These are phyloP conservation scores for Simmondsia chinensis DNA, from an alignment of 148 eudicot species.

Conservation along the genomic window DNA sequence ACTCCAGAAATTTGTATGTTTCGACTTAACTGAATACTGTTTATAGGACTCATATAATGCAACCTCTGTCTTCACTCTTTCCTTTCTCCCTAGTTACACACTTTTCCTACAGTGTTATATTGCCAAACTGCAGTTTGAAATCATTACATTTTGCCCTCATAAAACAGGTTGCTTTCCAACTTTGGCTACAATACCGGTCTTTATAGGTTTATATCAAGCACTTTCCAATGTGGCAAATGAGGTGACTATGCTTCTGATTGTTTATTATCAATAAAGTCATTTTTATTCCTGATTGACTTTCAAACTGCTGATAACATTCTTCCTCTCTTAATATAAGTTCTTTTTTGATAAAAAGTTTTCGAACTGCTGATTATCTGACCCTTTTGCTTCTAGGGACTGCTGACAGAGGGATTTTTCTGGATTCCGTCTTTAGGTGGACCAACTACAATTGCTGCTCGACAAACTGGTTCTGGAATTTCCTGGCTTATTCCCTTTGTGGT, in stretches of 20 bases:
- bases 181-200: conserved; percentile 98
- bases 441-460: conserved; percentile 96
- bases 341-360: too few species aligned
- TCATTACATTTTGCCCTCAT: too few species aligned
- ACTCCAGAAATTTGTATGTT: too few species aligned
- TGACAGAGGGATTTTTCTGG: conserved; percentile 99
- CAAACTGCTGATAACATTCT: conserved; percentile 2
- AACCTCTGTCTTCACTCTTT: not conserved
- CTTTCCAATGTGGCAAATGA: conserved; percentile 99
- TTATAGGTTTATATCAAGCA: conserved; percentile 98
- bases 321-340: too few species aligned
- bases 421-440: conserved; percentile 99
- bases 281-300: too few species aligned
- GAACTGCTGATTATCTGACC: conserved; percentile 10
- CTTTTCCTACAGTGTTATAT: not conserved
- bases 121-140: too few species aligned
- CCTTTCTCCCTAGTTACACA: not conserved
- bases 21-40: too few species aligned
- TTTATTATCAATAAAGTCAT: too few species aligned
- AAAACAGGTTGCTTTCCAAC: conserved; percentile 89
- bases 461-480: conserved; percentile 94
- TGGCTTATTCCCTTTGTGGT: conserved; percentile 99
- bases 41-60: not conserved
- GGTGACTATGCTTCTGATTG: conserved; percentile 35
- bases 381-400: conserved; percentile 53